phyloP scores from a whole-genome alignment of 805 yeast species.

The Saccharomycopsis javanensis region DNA sequence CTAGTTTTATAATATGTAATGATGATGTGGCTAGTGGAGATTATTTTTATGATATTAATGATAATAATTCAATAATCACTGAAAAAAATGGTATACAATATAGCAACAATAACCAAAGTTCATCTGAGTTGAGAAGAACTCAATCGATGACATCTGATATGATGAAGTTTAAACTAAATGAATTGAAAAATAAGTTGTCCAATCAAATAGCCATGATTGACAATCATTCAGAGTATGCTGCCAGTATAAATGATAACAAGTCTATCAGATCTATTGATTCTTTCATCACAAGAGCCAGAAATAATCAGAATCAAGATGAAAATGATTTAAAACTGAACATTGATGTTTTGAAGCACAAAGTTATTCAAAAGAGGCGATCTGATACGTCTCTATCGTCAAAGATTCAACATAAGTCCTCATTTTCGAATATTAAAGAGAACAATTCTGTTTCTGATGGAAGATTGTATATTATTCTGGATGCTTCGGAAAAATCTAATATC shows the following conservation, averaged over 20 bases:
- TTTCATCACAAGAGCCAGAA: slow-evolving; percentile 3
- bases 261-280: not conserved
- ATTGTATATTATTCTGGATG: not conserved
- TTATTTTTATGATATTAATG: not conserved
- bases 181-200: slow-evolving; percentile 11
- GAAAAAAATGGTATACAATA: not conserved
- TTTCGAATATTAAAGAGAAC: not conserved
- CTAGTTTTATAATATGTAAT: slow-evolving; percentile 11
- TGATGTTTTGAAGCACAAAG: slow-evolving; percentile 13
- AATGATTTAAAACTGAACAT: slow-evolving; percentile 17
- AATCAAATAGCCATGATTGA: slow-evolving; percentile 16
- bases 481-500: not conserved
- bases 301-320: slow-evolving; percentile 15
- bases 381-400: slow-evolving; percentile 18
- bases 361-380: slow-evolving; percentile 16
- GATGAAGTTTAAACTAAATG: slow-evolving; percentile 11
- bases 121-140: not conserved
- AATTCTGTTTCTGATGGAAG: not conserved
- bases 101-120: not conserved
- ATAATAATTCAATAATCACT: not conserved
- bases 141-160: not conserved
- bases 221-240: slow-evolving; percentile 9
- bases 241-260: not conserved
- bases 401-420: not conserved
- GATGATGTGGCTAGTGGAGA: not conserved